Base-by-base conservation (phyloP, 257 asterid genomes). In the Prunella vulgaris region DNA sequence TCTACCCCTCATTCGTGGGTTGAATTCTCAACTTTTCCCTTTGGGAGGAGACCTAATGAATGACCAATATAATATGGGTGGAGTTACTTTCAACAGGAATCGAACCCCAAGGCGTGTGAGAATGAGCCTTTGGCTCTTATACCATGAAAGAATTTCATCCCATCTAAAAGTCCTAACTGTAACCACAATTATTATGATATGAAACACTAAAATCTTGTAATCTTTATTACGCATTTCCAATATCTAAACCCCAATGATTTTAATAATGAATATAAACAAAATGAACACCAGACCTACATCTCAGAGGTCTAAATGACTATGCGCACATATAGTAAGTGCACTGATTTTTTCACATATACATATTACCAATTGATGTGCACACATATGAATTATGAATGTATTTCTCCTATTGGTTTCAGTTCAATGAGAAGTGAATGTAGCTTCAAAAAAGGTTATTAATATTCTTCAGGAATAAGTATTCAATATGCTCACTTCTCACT, bases 401-500 rank as follows among this genome's bases (percentile, higher is more conserved):
- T 63, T 28, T 69, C 66, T 60, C 64, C 54, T 27, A 46, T 53
- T 20, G 60, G 49, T 48, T 63, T 37, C 35, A 48, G 35, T 69
- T 65, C 24, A 28, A 32, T 5, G 40, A 76, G 68, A 54, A 37
- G 64, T 32, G 28, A 42, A n/a, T n/a, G n/a, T n/a, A n/a, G n/a
- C n/a, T n/a, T n/a, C n/a, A n/a, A n/a, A n/a, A 17, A 25, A 38
- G 8, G 25, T 28, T 28, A 56, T 64, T 7, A 64, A 17, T 33
- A 53, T 25, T 27, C 66, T 64, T 27, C 48, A 53, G 22, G 9
- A 27, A 38, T 27, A 64, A 53, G 25, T n/a, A 25, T 25, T 53
- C 18, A 68, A 54, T 33, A 49, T n/a, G 22, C 35, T 33, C 49
- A 56, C 59, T 74, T 60, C 20, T 67, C 33, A 65, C 66, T 7